Evolutionary conservation across 2,329 filamentous ascomycete species (phyloP), one percentile per base, ranked within the genome.

Genomic region (Triangularia setosa): DNA sequence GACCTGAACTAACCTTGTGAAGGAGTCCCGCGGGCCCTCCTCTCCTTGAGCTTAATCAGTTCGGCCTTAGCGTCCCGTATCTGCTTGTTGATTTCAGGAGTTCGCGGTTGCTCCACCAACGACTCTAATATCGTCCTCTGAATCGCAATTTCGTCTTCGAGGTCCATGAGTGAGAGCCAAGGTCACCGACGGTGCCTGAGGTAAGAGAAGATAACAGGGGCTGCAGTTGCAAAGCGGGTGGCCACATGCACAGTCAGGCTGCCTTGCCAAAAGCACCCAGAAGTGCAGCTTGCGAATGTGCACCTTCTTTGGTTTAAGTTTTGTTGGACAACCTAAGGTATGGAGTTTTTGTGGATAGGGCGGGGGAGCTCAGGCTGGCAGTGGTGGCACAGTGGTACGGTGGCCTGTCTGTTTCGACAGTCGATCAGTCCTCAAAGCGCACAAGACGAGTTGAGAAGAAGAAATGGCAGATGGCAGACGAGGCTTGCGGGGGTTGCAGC

Each of bases 401-500:
- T 58, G 9, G 30, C 56, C 56, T 58, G 28, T 7, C 11, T 24
- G 21, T 7, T 40, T 40, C 14, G 33, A 40, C n/a, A 11, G 40
- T 21, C 40, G 40, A n/a, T 48, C 40, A 48, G 40, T 21, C 40
- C 40, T 21, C n/a, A 2, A 48, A 21, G 5, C 40, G n/a, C 21
- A 21, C n/a, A 21, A 59, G 24, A 16, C 16, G 57, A 27, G 28
- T 3, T n/a, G 33, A 27, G 12, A 25, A 25, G 57, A 23, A 23
- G 23, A 58, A 18, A 11, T 25, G 11, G 30, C 28, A 24, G 52
- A 24, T 25, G 27, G 55, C n/a, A 40, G 25, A 35, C 57, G 30
- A 59, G 57, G 57, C 57, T 48, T 59, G 25, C 7, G 14, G 57
- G 53, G 33, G 23, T 44, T 59, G 57, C 57, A 27, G 57, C 11